Percentiles rank a stretch among this genome's conserved stretches.
phyloP scores from a whole-genome alignment of 208 protist species.

The Wallacemonas rigidus region DNA sequence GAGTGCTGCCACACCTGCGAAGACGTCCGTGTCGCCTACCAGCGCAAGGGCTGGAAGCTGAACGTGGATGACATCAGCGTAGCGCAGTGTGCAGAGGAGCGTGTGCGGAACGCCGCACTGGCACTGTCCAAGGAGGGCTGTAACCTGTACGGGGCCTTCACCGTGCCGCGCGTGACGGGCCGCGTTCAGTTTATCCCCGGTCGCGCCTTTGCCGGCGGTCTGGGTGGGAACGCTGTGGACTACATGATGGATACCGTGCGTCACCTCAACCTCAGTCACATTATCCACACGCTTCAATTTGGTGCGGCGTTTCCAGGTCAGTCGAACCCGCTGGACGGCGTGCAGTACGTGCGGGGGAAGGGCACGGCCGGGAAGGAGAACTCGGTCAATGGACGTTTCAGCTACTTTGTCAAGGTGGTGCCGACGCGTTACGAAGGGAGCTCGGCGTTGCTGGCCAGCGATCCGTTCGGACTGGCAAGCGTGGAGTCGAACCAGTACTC shows the following conservation, averaged over 20 bases:
- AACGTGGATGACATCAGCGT: conserved; percentile 62
- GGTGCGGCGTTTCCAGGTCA: conserved; percentile 74
- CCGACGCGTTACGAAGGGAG: conserved; percentile 72
- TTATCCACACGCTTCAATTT: conserved; percentile 82
- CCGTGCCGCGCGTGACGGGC: conserved; percentile 78
- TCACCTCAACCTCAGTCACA: conserved; percentile 77
- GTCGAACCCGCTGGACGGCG: conserved; percentile 74
- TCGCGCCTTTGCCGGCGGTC: conserved; percentile 33
- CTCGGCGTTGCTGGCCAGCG: conserved; percentile 24
- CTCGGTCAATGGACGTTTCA: conserved; percentile 74
- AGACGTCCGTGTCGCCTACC: conserved; percentile 72
- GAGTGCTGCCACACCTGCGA: conserved; percentile 88
- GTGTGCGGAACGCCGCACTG: conserved; percentile 30
- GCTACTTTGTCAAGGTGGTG: conserved; percentile 89
- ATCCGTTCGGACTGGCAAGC: conserved; percentile 11
- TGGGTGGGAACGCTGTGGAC: conserved; percentile 61
- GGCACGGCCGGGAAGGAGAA: conserved; percentile 18
- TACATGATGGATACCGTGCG: conserved; percentile 48
- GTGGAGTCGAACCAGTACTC: conserved; percentile 90
- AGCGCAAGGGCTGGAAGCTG: conserved; percentile 60
- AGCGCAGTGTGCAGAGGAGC: conserved; percentile 71
- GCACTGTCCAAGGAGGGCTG: conserved; percentile 66
- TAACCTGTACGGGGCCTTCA: conserved; percentile 67
- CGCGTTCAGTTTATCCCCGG: conserved; percentile 85
- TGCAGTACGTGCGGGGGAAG: conserved; percentile 27